Percentiles rank a stretch among this genome's conserved stretches.
These are phyloP conservation scores for Rhododendron griersonianum DNA, from an alignment of 148 eudicot genomes.

Conservation along the genomic window DNA sequence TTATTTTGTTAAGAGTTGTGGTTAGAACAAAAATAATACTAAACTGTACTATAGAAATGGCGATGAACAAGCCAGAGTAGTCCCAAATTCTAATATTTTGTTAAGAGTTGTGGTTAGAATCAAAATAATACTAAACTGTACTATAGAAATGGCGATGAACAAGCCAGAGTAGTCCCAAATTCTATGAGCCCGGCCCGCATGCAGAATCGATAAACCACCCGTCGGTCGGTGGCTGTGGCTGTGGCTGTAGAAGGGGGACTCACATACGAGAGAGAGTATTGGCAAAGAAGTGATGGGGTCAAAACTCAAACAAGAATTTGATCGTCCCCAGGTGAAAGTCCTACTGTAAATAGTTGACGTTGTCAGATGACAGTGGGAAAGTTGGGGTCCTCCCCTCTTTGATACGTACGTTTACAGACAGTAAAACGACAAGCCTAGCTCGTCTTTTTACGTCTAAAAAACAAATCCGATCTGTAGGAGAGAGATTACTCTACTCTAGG, in stretches of 20 bases:
- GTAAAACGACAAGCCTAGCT: background rate
- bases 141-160: background rate
- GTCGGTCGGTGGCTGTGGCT: background rate
- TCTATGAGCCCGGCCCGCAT: background rate
- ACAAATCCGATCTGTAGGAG: too few species aligned
- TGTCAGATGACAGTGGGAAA: background rate
- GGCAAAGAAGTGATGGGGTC: background rate
- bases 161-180: background rate
- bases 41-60: background rate
- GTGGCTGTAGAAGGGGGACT: too few species aligned
- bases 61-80: background rate
- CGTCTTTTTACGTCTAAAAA: background rate
- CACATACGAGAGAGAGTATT: background rate
- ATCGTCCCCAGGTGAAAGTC: background rate
- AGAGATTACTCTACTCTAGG: too few species aligned
- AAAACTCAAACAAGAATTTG: background rate
- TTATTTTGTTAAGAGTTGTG: too few species aligned
- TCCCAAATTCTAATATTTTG: background rate
- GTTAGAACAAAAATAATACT: too few species aligned
- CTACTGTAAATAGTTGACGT: background rate
- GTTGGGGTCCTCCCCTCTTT: background rate
- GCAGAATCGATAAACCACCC: too few species aligned
- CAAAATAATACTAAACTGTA: too few species aligned
- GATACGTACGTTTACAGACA: background rate
- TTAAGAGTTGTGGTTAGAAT: too few species aligned